Evolutionary conservation across 805 yeast genomes (phyloP), one percentile per base, ranked within the genome.

Genomic region (Debaryomyces tyrocola): DNA sequence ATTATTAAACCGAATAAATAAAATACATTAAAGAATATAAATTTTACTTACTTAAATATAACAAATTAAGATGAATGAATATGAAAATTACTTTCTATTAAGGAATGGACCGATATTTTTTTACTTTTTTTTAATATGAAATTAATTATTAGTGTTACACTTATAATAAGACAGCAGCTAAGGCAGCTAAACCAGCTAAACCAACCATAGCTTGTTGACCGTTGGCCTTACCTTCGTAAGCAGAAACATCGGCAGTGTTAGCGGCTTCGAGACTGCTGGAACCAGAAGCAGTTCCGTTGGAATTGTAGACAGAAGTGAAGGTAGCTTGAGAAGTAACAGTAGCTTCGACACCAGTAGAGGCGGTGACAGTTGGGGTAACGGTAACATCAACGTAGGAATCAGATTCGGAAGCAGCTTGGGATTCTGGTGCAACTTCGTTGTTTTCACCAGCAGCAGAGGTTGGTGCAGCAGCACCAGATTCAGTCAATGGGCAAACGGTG

Each of bases 311-410:
- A 12, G 73, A 59, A 28, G 72, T 66, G 53, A 64, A 51, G 47
- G 79, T 72, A 43, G 69, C 59, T 59, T 70, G 77, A 18, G 51
- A 50, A 51, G 61, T 58, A 28, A 54, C 53, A 43, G 78, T 75
- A 45, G 77, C 73, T 51, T 76, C 73, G 48, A 73, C 75, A 57
- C 69, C 75, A 44, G 74, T 69, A 33, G 81, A 71, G n/a, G 62
- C 64, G 46, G 77, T 69, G 41, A 66, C 74, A 45, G 73, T 66
- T 55, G 82, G 82, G 40, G 82, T 78, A 48, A 72, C 61, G 49
- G 82, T 77, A 55, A 70, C 66, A 53, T 78, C 81, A 43, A 75
- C 78, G 59, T 71, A 75, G 40, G 67, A 56, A 58, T 68, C 61
- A 27, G 61, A 59, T 37, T 68, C 73, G 11, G 50, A 35, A 17